Conservation (phyloP, 345 rosid species). For the Zanthoxylum bungeanum region DNA sequence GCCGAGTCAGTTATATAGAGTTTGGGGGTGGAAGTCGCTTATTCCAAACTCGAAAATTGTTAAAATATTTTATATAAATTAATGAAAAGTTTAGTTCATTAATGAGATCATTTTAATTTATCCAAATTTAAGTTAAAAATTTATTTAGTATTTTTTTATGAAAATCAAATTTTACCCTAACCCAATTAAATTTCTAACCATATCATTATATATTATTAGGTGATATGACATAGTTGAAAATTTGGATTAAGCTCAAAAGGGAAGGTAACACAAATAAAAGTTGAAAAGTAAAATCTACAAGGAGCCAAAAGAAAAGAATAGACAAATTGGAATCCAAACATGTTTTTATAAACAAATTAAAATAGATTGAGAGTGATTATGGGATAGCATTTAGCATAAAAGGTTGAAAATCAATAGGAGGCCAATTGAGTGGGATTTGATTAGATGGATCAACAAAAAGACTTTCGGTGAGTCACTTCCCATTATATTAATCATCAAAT, state of each 20-base stretch:
- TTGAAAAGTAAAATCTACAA: neutral
- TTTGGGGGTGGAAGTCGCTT: no score
- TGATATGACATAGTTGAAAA: neutral
- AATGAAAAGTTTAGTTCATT: no score
- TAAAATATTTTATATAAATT: no score
- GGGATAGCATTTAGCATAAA: neutral
- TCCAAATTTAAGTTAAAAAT: no score
- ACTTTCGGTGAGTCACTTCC: slow-evolving; percentile 5
- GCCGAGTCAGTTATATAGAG: no score
- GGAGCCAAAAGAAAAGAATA: neutral
- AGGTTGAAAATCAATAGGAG: neutral
- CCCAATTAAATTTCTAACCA: no score
- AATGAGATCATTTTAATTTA: no score
- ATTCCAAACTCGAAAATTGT: no score
- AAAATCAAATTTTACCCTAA: no score
- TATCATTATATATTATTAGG: no score
- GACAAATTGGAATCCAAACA: neutral
- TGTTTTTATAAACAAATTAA: neutral
- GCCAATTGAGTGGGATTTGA: slow-evolving; percentile 3
- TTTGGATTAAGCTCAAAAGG: neutral
- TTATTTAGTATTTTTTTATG: no score
- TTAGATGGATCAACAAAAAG: neutral
- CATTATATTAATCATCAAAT: neutral
- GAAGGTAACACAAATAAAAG: neutral
- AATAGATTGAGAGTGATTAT: neutral